Conservation (phyloP, 129 eudicot genomes). For the Scalesia atractyloides region DNA sequence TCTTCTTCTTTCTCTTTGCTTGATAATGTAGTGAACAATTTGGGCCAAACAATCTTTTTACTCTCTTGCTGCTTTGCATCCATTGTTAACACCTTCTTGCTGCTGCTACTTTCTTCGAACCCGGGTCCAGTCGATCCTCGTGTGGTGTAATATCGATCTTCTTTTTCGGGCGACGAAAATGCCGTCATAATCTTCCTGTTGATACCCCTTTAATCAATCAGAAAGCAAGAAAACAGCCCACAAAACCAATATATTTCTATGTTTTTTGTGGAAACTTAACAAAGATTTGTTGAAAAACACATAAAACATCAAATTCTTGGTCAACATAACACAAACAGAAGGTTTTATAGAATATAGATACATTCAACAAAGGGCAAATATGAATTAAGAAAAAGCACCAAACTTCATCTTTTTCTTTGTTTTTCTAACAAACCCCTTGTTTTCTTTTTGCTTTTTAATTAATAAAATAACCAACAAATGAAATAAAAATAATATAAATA, state of each 20-base stretch:
- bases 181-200: constrained; percentile 46
- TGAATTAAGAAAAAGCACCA: constrained; percentile 33
- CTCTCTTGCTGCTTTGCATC: constrained; percentile 52
- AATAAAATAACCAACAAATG: constrained; percentile 17
- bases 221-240: constrained; percentile 30
- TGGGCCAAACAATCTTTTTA: constrained; percentile 72
- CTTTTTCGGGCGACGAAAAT: constrained; percentile 63
- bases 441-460: constrained; percentile 14
- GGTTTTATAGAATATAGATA: constrained; percentile 41
- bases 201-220: constrained; percentile 40
- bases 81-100: constrained; percentile 38
- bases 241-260: constrained; percentile 8
- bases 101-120: constrained; percentile 53
- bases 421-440: constrained; percentile 30
- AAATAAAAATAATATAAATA: background rate
- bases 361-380: constrained; percentile 30
- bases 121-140: constrained; percentile 55
- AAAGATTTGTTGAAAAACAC: background rate
- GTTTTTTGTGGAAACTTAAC: constrained; percentile 7
- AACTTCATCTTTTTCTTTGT: constrained; percentile 25
- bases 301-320: background rate
- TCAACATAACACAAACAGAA: constrained; percentile 13
- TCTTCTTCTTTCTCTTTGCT: constrained; percentile 92
- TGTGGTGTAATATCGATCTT: constrained; percentile 73
- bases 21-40: constrained; percentile 50